phyloP scores from a whole-genome alignment of 805 yeast species.

The Candida ipomoeae region DNA sequence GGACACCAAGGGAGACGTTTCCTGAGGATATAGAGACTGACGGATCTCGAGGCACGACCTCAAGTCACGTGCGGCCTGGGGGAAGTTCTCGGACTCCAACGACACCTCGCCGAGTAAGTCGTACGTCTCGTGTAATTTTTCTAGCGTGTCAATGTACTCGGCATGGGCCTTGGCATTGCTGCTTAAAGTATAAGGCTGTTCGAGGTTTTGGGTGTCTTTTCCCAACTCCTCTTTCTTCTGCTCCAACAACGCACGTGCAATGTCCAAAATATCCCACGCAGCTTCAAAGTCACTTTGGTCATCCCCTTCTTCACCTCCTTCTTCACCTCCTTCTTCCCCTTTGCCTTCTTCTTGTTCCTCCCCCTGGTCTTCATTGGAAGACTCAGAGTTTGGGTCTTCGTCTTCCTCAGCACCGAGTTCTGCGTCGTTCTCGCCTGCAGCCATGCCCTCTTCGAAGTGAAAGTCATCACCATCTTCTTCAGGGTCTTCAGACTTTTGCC shows the following conservation, averaged over 20 bases:
- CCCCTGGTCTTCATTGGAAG: conserved; percentile 8
- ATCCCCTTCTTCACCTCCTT: conserved; percentile 26
- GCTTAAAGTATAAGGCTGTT: conserved; percentile 27
- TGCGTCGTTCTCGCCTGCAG: conserved; percentile 12
- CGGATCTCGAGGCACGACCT: conserved; percentile 53
- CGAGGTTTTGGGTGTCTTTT: conserved; percentile 1
- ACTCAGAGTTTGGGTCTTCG: neutral
- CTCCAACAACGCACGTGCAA: conserved; percentile 66
- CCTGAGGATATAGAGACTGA: conserved; percentile 44
- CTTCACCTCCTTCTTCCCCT: conserved; percentile 19
- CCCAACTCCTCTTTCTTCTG: conserved; percentile 30
- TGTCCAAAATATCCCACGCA: conserved; percentile 84
- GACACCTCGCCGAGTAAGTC: conserved; percentile 87
- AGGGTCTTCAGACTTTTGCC: conserved; percentile 2
- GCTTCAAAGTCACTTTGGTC: conserved; percentile 73
- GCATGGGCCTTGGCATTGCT: conserved; percentile 30
- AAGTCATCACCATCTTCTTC: conserved; percentile 12
- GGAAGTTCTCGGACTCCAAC: conserved; percentile 82
- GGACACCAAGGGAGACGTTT: conserved; percentile 55
- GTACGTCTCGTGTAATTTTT: conserved; percentile 67
- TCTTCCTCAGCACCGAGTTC: conserved; percentile 10
- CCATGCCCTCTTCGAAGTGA: conserved; percentile 12
- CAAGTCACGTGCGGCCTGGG: conserved; percentile 72
- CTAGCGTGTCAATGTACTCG: conserved; percentile 33
- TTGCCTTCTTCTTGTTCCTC: conserved; percentile 20